phyloP scores from a whole-genome alignment of 2,329 filamentous ascomycete species.

The Sarocladiaceae sp. region DNA sequence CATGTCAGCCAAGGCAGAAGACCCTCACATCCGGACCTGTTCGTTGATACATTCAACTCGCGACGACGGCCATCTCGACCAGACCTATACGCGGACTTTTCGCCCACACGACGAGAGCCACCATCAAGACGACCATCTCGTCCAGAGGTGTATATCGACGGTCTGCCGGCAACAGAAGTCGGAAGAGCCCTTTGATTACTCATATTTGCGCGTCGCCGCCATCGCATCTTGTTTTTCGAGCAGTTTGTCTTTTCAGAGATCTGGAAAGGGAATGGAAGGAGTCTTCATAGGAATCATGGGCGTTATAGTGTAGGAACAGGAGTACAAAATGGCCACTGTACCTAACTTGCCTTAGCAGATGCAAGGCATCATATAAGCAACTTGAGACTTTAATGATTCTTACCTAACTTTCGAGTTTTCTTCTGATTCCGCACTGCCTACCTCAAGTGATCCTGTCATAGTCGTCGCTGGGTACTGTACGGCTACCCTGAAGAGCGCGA shows the following conservation, averaged over 20 bases:
- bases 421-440: too few relatives aligned
- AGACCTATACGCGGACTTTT: constrained; percentile 1
- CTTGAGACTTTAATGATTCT: neutral
- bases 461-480: too few relatives aligned
- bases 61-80: neutral
- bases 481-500: too few relatives aligned
- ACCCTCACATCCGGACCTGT: constrained; percentile 1
- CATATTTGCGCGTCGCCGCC: neutral
- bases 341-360: neutral
- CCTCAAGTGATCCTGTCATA: too few relatives aligned
- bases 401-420: neutral
- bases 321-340: constrained; percentile 8
- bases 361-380: neutral
- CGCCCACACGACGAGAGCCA: neutral
- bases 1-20: neutral
- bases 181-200: neutral
- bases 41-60: neutral
- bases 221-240: neutral
- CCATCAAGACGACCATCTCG: neutral
- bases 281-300: neutral
- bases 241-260: neutral
- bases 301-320: constrained; percentile 6
- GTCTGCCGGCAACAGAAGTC: constrained; percentile 1
- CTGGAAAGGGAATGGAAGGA: neutral
- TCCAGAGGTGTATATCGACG: neutral